These are phyloP conservation scores for Saturnispora mendoncae DNA, from an alignment of 805 yeast species.

Conservation along the genomic window DNA sequence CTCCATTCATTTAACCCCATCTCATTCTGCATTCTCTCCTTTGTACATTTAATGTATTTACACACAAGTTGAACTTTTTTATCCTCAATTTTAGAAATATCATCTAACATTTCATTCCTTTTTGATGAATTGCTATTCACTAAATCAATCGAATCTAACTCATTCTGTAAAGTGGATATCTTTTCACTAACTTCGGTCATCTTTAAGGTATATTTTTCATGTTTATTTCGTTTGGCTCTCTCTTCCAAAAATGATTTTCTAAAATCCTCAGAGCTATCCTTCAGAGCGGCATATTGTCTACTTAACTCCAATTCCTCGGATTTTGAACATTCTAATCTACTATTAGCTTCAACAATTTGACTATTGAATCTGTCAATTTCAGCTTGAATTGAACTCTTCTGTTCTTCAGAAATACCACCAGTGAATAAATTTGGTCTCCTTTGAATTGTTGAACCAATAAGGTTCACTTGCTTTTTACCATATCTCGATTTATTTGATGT, in stretches of 20 bases:
- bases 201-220: slow-evolving; percentile 6
- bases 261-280: slow-evolving; percentile 11
- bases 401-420: slow-evolving; percentile 27
- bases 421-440: slow-evolving; percentile 39
- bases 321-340: neutral
- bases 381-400: slow-evolving; percentile 14
- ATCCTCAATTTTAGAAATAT: neutral
- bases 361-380: slow-evolving; percentile 13
- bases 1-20: neutral
- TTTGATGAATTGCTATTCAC: slow-evolving; percentile 1
- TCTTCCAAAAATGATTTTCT: neutral
- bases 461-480: slow-evolving; percentile 49
- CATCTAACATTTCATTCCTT: neutral
- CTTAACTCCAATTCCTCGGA: slow-evolving; percentile 4
- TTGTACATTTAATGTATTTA: neutral
- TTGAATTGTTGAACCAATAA: slow-evolving; percentile 59
- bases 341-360: slow-evolving; percentile 3
- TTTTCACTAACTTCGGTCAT: neutral
- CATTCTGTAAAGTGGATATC: slow-evolving; percentile 1
- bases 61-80: neutral
- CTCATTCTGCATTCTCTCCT: neutral
- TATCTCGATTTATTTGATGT: slow-evolving; percentile 50
- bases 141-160: neutral
- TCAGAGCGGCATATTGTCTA: slow-evolving; percentile 14
- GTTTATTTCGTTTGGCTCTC: slow-evolving; percentile 1